Evolutionary conservation across 108 stramenopile genomes (phyloP), one percentile per base, ranked within the genome.

Genomic region (Seminavis robusta): DNA sequence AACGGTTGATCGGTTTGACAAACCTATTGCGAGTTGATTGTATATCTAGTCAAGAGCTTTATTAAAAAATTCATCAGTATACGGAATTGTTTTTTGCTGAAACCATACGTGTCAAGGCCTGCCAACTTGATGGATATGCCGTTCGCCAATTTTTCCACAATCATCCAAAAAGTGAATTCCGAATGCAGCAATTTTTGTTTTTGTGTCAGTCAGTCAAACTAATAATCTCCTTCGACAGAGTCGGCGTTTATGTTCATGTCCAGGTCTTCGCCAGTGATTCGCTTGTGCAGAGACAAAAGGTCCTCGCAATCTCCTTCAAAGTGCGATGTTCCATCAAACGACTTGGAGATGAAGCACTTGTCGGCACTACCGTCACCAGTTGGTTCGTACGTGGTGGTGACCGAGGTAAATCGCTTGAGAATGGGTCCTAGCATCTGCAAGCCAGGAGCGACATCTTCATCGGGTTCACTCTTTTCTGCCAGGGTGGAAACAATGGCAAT

Each of bases 321-420:
- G 84, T 99, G 99, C 31, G 93, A 92, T n/a, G 97, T 97, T 11
- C 88, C 99, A 77, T 99, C 99, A 67, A 97, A 97, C 47, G 84
- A 88, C 20, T 74, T 76, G 42, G 87, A 87, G 63, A 98, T 95
- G 82, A 69, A 99, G 60, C 95, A 96, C 41, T 92, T 88, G 79
- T 98, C 96, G 33, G 45, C 58, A 51, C 62, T 54, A 36, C 97
- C 98, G 56, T 97, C 94, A 46, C 69, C 73, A 9, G 92, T 67
- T 16, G 99, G 99, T 60, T 83, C 94, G 55, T 83, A 95, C 46
- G 84, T 84, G 38, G 85, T 92, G 13, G 81, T 72, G 41, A 97
- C 96, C 49, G 78, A 78, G 49, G 95, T 95, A 67, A 99, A 99
- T 36, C 91, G 64, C 61, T 96, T 85, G 38, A 95, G 68, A 52